Evolutionary conservation across 2,329 filamentous ascomycete species (phyloP).

Genomic region (Pseudocercospora eumusae): DNA sequence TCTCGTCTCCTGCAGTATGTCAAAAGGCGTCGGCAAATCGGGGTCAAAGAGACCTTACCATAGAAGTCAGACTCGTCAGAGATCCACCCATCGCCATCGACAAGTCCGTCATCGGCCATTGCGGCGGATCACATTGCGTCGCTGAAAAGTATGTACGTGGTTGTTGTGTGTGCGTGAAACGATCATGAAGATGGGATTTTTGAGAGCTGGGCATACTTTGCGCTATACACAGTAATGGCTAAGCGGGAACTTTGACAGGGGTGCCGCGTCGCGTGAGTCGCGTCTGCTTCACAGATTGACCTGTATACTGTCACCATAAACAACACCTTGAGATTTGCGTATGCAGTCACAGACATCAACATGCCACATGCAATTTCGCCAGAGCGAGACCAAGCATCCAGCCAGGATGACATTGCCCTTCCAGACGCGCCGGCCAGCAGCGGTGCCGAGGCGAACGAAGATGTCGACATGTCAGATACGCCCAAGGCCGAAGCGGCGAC

Average conservation of each 20-base stretch:
- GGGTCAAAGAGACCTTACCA: slow-evolving; percentile 37
- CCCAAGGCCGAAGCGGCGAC: slow-evolving; percentile 15
- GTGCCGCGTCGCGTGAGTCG: slow-evolving; percentile 10
- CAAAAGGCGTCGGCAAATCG: not conserved
- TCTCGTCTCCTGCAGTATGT: slow-evolving; percentile 21
- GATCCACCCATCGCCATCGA: slow-evolving; percentile 26
- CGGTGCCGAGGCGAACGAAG: slow-evolving; percentile 25
- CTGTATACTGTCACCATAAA: not conserved
- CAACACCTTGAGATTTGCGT: slow-evolving; percentile 1
- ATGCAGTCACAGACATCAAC: not conserved
- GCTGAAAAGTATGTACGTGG: not conserved
- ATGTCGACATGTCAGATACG: slow-evolving; percentile 26
- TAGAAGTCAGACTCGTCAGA: slow-evolving; percentile 50
- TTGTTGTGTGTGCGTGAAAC: not conserved
- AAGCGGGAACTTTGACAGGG: not conserved
- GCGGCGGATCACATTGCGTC: not conserved
- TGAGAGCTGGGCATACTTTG: not conserved
- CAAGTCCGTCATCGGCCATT: slow-evolving; percentile 14
- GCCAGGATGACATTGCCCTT: slow-evolving; percentile 39
- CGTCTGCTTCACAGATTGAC: not conserved
- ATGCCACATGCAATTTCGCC: slow-evolving; percentile 53
- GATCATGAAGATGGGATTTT: not conserved
- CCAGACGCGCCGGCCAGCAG: slow-evolving; percentile 35
- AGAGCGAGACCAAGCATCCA: slow-evolving; percentile 28
- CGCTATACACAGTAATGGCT: too few species aligned